Conservation (phyloP, 108 stramenopile species). For the Skeletonema tropicum region DNA sequence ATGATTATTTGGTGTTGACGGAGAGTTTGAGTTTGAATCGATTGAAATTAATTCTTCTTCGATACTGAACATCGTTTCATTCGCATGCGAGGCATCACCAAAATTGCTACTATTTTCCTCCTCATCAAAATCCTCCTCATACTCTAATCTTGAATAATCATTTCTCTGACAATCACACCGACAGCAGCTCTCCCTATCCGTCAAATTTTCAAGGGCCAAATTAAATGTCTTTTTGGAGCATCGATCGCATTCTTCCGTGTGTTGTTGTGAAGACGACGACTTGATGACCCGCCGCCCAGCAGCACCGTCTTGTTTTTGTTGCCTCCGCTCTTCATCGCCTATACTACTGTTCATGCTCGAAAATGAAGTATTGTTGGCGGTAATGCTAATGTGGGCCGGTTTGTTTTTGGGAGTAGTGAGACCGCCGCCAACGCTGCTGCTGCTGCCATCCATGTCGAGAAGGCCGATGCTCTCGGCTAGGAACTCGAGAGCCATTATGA, state of each 20-base stretch:
- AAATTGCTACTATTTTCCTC: neutral
- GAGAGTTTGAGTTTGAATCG: neutral
- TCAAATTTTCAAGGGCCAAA: no score
- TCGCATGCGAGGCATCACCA: neutral
- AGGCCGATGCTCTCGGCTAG: conserved; percentile 33
- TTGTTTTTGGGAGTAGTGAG: neutral
- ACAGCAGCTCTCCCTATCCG: neutral
- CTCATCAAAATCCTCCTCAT: neutral
- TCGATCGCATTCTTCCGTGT: no score
- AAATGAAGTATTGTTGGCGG: no score
- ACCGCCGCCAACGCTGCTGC: neutral
- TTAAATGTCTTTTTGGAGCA: no score
- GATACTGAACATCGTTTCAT: neutral
- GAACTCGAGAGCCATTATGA: conserved; percentile 15
- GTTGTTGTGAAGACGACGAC: no score
- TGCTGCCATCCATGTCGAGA: conserved; percentile 6
- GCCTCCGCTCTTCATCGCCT: no score
- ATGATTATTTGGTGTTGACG: neutral
- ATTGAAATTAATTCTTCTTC: neutral
- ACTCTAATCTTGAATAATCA: neutral
- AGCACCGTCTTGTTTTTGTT: no score
- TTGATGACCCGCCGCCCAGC: no score
- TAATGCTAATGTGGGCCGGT: neutral
- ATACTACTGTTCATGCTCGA: no score
- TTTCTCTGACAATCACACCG: neutral